A percentile compares a stretch with the other conserved stretches of the same genome.
These are phyloP conservation scores for Kodamaea derodonti DNA, from an alignment of 1,139 yeast species.

Conservation along the genomic window DNA sequence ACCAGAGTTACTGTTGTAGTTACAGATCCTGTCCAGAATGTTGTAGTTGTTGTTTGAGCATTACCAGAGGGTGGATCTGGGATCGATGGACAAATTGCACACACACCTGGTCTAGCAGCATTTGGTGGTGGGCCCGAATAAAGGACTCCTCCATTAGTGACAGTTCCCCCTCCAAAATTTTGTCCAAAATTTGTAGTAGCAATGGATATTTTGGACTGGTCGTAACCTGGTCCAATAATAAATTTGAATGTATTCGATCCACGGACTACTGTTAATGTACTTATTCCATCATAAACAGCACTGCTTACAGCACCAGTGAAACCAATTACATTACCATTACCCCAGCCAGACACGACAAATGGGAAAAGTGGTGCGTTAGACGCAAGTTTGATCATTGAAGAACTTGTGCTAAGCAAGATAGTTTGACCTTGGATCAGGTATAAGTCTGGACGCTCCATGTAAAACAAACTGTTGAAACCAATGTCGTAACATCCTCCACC, in stretches of 20 bases:
- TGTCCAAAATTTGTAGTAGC: neutral
- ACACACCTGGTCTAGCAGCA: neutral
- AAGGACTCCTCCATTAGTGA: neutral
- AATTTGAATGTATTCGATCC: neutral
- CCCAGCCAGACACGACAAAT: neutral
- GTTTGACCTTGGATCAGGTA: neutral
- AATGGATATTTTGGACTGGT: neutral
- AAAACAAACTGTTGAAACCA: neutral
- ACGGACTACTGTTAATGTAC: neutral
- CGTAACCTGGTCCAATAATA: neutral
- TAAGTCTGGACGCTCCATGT: neutral
- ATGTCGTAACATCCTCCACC: neutral
- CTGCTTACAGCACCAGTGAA: neutral
- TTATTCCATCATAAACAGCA: neutral
- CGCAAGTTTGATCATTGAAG: neutral
- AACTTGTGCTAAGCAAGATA: neutral
- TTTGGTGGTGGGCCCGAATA: neutral
- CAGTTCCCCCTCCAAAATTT: neutral
- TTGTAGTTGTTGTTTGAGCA: neutral
- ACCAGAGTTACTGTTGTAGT: neutral
- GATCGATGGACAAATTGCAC: neutral
- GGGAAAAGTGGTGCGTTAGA: neutral
- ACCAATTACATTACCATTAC: neutral
- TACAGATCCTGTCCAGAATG: neutral
- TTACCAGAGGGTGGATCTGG: neutral